These are phyloP conservation scores for Leishmania turanica DNA, from an alignment of 208 protist genomes.

Conservation along the genomic window DNA sequence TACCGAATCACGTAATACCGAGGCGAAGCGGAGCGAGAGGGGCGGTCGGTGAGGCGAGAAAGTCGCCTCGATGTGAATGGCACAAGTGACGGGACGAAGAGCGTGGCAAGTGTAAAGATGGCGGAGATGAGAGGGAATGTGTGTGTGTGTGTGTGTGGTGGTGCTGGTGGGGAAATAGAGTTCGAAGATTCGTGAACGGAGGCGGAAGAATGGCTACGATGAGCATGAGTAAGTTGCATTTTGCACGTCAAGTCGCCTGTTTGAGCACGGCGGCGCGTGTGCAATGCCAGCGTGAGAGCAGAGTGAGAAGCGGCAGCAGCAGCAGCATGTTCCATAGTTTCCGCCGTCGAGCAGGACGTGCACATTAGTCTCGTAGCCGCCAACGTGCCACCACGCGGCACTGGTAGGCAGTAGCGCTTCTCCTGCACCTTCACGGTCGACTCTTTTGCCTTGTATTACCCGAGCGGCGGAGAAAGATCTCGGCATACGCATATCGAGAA, in stretches of 20 bases:
- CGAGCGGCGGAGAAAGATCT: background rate
- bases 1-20: background rate
- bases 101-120: too few species aligned
- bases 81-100: background rate
- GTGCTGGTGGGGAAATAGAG: background rate
- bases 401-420: background rate
- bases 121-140: background rate
- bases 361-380: background rate
- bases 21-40: background rate
- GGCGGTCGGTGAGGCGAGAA: too few species aligned
- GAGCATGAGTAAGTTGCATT: too few species aligned
- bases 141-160: background rate
- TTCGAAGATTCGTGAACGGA: too few species aligned
- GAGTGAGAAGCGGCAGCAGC: background rate
- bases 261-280: background rate
- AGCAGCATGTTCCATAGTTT: background rate
- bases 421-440: background rate
- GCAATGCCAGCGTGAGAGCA: background rate
- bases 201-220: too few species aligned
- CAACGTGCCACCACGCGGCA: background rate
- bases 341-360: background rate
- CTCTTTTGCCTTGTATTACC: background rate
- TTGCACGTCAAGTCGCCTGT: too few species aligned
- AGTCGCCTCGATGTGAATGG: background rate
- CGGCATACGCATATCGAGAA: background rate